Evolutionary conservation across 306 rosid genomes (phyloP).

Genomic region (Hylodesmum podocarpum): DNA sequence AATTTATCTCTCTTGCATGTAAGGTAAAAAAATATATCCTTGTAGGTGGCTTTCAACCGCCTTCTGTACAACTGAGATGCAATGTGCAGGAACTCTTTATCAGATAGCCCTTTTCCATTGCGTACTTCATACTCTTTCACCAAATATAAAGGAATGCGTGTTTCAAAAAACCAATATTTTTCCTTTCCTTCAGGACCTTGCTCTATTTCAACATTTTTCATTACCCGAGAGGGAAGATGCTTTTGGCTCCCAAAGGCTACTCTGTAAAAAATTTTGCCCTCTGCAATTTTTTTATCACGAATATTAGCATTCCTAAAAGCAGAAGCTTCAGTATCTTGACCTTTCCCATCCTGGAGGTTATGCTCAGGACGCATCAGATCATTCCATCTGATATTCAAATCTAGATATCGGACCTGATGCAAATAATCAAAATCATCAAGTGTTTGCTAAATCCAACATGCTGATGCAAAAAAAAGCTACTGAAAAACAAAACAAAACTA

Average conservation of each 20-base stretch:
- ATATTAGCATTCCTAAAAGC: conserved; percentile 76
- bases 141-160: conserved; percentile 76
- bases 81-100: conserved; percentile 40
- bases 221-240: conserved; percentile 88
- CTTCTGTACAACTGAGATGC: conserved; percentile 44
- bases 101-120: conserved; percentile 35
- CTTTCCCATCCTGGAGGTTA: conserved; percentile 69
- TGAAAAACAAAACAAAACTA: not conserved
- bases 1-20: conserved; percentile 76
- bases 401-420: conserved; percentile 79
- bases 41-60: conserved; percentile 46
- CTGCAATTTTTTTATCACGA: conserved; percentile 52
- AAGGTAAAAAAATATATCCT: conserved; percentile 76
- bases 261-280: conserved; percentile 52
- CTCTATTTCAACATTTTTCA: conserved; percentile 72
- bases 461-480: not conserved
- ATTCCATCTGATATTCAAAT: conserved; percentile 79
- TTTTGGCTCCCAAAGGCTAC: conserved; percentile 81
- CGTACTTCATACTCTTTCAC: conserved; percentile 71
- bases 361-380: conserved; percentile 86
- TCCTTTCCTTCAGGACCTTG: conserved; percentile 52
- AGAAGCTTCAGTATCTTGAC: conserved; percentile 78
- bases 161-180: conserved; percentile 78
- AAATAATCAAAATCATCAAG: conserved; percentile 38
- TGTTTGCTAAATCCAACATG: conserved; percentile 22